Base-by-base conservation (phyloP, 1,139 yeast species). In the Taphrina populina region DNA sequence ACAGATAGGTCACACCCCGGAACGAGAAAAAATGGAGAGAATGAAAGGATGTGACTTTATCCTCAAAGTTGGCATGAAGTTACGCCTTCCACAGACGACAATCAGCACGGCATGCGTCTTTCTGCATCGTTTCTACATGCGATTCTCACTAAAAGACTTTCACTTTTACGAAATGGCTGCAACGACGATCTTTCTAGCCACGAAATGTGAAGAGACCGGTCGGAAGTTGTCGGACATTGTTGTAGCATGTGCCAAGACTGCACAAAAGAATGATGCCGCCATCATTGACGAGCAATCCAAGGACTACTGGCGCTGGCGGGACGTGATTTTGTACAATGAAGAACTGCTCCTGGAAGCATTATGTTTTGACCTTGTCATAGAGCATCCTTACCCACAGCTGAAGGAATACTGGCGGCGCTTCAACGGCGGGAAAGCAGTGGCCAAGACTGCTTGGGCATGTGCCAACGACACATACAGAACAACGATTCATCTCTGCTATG, bases 281-380 rank as follows among this genome's bases (percentile, higher is more conserved):
- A 65, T 66, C 3, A 70, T 76, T 4, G 78, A 74, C 60, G 79
- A 76, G 61, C 75, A 74, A 52, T 70, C 76, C 7, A 72, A 73
- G 59, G 76, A 76, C 13, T 76, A 71, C 61, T 74, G 78, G 76
- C 68, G 73, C 58, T 78, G 82, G 82, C 69, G 73, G 43, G 79
- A 75, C 59, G 66, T 70, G 4, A 69, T 78, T 24, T 68, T 73
- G 2, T 68, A 66, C 59, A 66, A 71, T 33, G 82, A 78, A 60
- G 81, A 77, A 59, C 58, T 71, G 29, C 62, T 78, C 15, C 66
- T 78, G 32, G 78, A 76, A 59, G 71, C 73, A 0, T 62, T 77
- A n/a, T 76, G 79, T 61, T 78, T 78, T 62, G 82, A 78, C 60
- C 70, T 78, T 53, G 68, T 70, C 1, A 67, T 76, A 11, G 70